Percentiles rank a stretch among this genome's conserved stretches.
Conservation (phyloP, 768 basidiomycete species). For the Ramaria sp. region DNA sequence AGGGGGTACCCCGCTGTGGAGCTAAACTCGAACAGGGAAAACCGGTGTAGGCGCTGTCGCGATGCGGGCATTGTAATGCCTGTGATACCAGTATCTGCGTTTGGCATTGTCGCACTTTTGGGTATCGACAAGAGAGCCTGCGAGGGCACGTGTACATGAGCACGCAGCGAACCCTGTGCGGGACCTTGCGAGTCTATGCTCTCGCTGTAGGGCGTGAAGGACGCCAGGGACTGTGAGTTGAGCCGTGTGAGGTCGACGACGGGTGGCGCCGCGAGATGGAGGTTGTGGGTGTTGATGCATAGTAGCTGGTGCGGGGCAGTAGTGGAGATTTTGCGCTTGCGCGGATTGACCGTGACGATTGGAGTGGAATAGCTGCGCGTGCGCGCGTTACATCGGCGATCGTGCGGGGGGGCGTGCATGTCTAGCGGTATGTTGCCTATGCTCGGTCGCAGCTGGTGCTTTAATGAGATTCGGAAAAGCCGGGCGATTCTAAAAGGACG, state of each 20-base stretch:
- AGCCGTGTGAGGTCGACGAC: constrained; percentile 1
- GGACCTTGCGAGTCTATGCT: not conserved
- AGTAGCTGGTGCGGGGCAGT: not conserved
- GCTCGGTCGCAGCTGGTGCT: no score
- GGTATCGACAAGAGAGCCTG: no score
- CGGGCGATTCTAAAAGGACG: no score
- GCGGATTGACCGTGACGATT: not conserved
- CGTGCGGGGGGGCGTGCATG: not conserved
- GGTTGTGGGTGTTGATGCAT: not conserved
- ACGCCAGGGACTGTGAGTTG: constrained; percentile 4
- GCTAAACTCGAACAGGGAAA: not conserved
- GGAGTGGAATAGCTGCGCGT: not conserved
- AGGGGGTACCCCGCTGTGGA: not conserved
- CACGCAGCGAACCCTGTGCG: not conserved
- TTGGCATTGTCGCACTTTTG: no score
- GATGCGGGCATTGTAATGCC: not conserved
- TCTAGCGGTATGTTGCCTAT: no score
- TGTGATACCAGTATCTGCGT: not conserved
- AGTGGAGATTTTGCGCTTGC: not conserved
- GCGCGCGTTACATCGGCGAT: not conserved
- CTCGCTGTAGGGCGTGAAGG: constrained; percentile 2
- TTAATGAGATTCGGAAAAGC: no score
- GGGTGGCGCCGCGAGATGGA: not conserved
- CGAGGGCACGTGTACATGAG: not conserved
- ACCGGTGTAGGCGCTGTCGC: not conserved